phyloP scores from a whole-genome alignment of 2,329 filamentous ascomycete genomes.

The Colletotrichum euphorbiae region DNA sequence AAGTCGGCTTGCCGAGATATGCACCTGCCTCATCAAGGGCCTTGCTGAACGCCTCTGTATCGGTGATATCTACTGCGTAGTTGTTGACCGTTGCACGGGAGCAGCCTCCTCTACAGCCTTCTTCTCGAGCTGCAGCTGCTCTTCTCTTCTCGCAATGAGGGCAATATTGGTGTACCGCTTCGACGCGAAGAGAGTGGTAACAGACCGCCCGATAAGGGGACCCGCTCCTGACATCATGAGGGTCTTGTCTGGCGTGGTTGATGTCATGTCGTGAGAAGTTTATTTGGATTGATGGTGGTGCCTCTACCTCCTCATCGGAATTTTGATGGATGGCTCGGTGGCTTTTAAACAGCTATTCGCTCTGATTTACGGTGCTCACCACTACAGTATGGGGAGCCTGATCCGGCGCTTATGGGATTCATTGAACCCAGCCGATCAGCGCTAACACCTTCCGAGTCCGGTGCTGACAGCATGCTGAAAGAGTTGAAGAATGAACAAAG shows the following conservation, averaged over 20 bases:
- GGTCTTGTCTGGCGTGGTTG: conserved; percentile 36
- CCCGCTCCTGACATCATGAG: conserved; percentile 17
- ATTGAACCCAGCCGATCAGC: too few relatives aligned
- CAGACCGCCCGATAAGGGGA: conserved; percentile 10
- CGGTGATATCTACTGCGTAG: conserved; percentile 57
- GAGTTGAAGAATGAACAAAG: too few relatives aligned
- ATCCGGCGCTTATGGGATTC: too few relatives aligned
- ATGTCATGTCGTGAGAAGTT: neutral
- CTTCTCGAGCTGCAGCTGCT: conserved; percentile 53
- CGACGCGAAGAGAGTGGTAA: conserved; percentile 8
- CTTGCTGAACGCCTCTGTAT: conserved; percentile 50
- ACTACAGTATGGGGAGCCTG: too few relatives aligned
- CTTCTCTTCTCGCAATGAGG: conserved; percentile 57
- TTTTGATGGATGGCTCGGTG: too few relatives aligned
- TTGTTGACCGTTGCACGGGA: conserved; percentile 52
- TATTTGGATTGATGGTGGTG: neutral
- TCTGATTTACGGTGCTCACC: too few relatives aligned
- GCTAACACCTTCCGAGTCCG: too few relatives aligned
- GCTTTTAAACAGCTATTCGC: too few relatives aligned
- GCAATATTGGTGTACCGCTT: conserved; percentile 52
- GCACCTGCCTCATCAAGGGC: conserved; percentile 56
- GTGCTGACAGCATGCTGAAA: too few relatives aligned
- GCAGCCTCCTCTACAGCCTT: conserved; percentile 48
- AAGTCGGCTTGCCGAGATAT: conserved; percentile 56
- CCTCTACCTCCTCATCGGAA: too few relatives aligned